Evolutionary conservation across 495 filamentous ascomycete genomes (phyloP), one percentile per base, ranked within the genome.

Genomic region (Parathielavia appendiculata): DNA sequence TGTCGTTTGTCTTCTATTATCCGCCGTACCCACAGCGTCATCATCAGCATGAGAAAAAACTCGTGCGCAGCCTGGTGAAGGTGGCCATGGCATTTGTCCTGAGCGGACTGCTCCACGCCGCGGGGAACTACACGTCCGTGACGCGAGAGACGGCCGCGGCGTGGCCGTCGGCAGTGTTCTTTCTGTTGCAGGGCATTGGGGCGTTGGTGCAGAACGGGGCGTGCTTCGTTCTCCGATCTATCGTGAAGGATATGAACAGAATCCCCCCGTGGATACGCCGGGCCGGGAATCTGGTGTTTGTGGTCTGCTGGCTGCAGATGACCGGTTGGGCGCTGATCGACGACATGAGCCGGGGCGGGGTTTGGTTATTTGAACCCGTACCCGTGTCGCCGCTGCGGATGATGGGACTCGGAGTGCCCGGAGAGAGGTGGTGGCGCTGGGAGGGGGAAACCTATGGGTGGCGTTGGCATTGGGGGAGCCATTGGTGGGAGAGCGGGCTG

Each of bases 351-450:
- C 69, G 75, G 13, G 79, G 78, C 0, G 86, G 82, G 0, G 39
- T 90, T 9, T 90, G 83, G 82, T 56, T 88, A 17, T 82, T 77
- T 59, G 86, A 90, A 69, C 86, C 86, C 0, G 69, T 90, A n/a
- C 88, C 88, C 0, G 19, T 88, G 1, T 89, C 86, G 62, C 65
- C 72, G 4, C 46, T 85, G 12, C 71, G 86, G 40, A 76, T 75
- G 11, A 39, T 87, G 11, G 82, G 81, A 1, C 65, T 79, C 12
- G 82, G 77, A 38, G 74, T 64, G 0, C 76, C 82, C 40, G 77
- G 79, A 0, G 78, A 68, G 0, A 75, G 81, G 52, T 76, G 79
- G 4, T 82, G 78, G 73, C 83, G 78, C 79, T 74, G 84, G 63
- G 86, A 81, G 78, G 73, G 76, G 53, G 64, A 71, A 47, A 58